These are phyloP conservation scores for Verbascum thapsus DNA, from an alignment of 257 asterid species.

Conservation along the genomic window DNA sequence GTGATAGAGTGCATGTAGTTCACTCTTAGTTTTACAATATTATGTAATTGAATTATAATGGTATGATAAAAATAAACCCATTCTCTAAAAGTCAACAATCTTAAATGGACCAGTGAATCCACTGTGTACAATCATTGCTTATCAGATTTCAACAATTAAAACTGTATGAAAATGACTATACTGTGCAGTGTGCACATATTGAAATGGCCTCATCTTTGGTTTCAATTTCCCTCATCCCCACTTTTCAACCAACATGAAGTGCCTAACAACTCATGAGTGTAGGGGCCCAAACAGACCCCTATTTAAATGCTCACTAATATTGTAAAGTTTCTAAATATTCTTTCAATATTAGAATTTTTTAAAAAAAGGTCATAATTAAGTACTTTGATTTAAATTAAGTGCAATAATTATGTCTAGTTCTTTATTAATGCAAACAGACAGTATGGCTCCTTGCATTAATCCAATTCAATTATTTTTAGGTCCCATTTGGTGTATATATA, in stretches of 20 bases:
- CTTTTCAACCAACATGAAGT: constrained; percentile 35
- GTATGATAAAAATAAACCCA: no score
- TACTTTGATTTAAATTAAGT: not conserved
- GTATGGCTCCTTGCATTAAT: constrained; percentile 9
- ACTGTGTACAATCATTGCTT: constrained; percentile 4
- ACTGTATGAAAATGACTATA: constrained; percentile 42
- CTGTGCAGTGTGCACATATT: no score
- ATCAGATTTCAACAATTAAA: constrained; percentile 10
- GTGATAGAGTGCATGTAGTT: no score
- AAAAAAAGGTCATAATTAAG: not conserved
- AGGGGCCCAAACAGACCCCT: constrained; percentile 39
- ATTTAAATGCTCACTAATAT: constrained; percentile 29
- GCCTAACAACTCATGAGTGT: constrained; percentile 38
- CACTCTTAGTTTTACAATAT: no score
- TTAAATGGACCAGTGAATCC: no score
- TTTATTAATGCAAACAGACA: constrained; percentile 27
- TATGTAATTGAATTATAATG: no score
- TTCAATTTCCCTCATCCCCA: constrained; percentile 35
- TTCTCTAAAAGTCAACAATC: no score
- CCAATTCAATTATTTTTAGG: constrained; percentile 2
- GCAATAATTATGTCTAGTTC: constrained; percentile 27
- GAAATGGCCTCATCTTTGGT: constrained; percentile 16
- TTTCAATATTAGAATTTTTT: constrained; percentile 2
- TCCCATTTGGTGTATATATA: no score
- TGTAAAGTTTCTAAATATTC: not conserved